Conservation (phyloP, 2,329 filamentous ascomycete species). For the Fusarium sp. region DNA sequence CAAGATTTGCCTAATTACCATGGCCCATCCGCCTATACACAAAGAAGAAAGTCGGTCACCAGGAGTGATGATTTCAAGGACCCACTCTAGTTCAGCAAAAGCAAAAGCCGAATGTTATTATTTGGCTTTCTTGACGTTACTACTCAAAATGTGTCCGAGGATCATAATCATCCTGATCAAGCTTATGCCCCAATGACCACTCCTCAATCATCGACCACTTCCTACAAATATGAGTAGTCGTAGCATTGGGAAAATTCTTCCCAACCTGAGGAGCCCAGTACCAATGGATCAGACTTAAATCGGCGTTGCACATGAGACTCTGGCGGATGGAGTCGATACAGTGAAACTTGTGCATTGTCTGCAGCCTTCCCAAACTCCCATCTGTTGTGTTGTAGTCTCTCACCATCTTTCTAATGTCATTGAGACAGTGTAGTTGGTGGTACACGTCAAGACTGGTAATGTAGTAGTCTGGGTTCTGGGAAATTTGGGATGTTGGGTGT, state of each 20-base stretch:
- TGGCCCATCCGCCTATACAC: no score
- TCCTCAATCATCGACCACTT: conserved; percentile 1
- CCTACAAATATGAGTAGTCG: conserved; percentile 4
- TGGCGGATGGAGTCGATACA: conserved; percentile 9
- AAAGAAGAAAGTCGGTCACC: no score
- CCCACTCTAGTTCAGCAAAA: no score
- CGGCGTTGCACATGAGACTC: conserved; percentile 5
- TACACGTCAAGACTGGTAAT: conserved; percentile 16
- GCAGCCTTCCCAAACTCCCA: background rate
- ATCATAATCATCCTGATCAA: background rate
- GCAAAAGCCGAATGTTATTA: no score
- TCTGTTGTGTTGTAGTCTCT: conserved; percentile 5
- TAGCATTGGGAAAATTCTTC: conserved; percentile 4
- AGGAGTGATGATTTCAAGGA: no score
- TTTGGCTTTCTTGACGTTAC: no score
- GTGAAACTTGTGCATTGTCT: conserved; percentile 13
- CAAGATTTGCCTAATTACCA: no score
- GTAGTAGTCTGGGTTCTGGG: conserved; percentile 3
- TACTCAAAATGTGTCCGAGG: background rate
- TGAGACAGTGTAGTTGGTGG: conserved; percentile 11
- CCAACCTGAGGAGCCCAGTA: conserved; percentile 1
- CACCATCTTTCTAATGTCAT: conserved; percentile 9
- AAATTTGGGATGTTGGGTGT: conserved; percentile 9
- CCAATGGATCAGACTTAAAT: conserved; percentile 4
- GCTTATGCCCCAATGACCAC: background rate